Percentiles rank a stretch among this genome's conserved stretches.
Conservation (phyloP, 352 stramenopile species). For the Phytophthora multivora region DNA sequence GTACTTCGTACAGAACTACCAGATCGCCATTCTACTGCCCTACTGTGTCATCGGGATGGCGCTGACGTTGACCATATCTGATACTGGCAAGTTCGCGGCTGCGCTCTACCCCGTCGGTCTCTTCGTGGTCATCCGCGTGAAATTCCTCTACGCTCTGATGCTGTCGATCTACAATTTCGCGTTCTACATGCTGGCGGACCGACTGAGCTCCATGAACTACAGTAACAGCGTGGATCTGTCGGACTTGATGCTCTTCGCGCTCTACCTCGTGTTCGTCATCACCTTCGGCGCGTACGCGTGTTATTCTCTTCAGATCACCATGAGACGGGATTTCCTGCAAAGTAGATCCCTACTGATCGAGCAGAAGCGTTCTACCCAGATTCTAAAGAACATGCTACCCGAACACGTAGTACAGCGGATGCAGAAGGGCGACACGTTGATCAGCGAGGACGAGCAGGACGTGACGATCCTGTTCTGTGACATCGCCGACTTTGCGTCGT, state of each 20-base stretch:
- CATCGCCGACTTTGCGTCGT: constrained; percentile 81
- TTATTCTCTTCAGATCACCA: constrained; percentile 85
- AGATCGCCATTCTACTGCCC: constrained; percentile 71
- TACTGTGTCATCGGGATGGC: constrained; percentile 75
- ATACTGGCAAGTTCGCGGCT: constrained; percentile 83
- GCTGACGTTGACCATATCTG: constrained; percentile 81
- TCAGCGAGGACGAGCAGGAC: constrained; percentile 88
- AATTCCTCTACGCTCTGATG: constrained; percentile 80
- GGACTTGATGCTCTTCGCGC: constrained; percentile 65
- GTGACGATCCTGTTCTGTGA: constrained; percentile 90
- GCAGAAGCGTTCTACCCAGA: constrained; percentile 79
- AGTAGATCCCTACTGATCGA: constrained; percentile 79
- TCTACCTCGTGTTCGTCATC: constrained; percentile 83
- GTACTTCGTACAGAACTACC: constrained; percentile 80
- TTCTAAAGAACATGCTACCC: constrained; percentile 87
- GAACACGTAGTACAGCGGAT: constrained; percentile 86
- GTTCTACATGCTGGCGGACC: constrained; percentile 67
- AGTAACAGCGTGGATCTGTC: constrained; percentile 47
- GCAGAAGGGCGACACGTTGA: constrained; percentile 81
- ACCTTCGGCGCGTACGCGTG: constrained; percentile 73
- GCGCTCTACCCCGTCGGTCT: constrained; percentile 81
- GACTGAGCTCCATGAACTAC: constrained; percentile 27
- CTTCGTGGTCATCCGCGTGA: constrained; percentile 85
- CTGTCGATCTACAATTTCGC: constrained; percentile 82
- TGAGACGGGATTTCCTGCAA: constrained; percentile 84